Base-by-base conservation (phyloP, 2,329 filamentous ascomycete species). In the Ophiocordyceps camponoti-leonardi region DNA sequence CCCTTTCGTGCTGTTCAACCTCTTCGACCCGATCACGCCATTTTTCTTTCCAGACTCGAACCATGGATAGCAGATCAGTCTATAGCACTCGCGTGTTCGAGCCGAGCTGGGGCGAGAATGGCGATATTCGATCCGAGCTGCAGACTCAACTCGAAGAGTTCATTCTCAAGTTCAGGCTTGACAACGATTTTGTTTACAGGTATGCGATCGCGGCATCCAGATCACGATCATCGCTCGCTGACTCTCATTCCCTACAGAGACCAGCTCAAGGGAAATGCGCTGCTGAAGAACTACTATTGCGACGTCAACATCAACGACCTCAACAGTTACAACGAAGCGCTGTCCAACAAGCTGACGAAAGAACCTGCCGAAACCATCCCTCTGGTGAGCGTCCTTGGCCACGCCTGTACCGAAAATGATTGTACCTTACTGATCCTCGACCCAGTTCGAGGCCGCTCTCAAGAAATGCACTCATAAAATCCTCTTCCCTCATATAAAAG, bases 171-270 rank as follows among this genome's bases (percentile, higher is more conserved):
- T 98, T 95, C 60, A 80, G 90, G 58, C 77, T 96, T 40, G 90
- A 95, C 64, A 94, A 94, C 64, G 77, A 81, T 57, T 96, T 94
- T 65, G 80, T 95, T 57, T 98, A 96, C 74, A 79, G 87, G 87
- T 90, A 62, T 51, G 66, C 49, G 37, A 30, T 31, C 19, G 4
- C 11, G 28, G 13, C n/a, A 19, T 18, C 19, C n/a, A 18, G 11
- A 20, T 18, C 7, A 11, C 14, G 7, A 35, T 19, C 14, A 19
- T 23, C 5, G 11, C 3, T 44, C 13, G 43, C 51, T 56, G 20
- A 57, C 28, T 16, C n/a, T 28, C 2, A 28, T 28, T 3, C 11
- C 18, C 13, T 19, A 4, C 54, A 93, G 92, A 75, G 90, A 96
- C 57, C 92, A 96, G 65, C 77, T 98, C 48, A 79, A 86, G 56